Evolutionary conservation across 2,329 filamentous ascomycete species (phyloP).

Genomic region (Cladosporium sp.): DNA sequence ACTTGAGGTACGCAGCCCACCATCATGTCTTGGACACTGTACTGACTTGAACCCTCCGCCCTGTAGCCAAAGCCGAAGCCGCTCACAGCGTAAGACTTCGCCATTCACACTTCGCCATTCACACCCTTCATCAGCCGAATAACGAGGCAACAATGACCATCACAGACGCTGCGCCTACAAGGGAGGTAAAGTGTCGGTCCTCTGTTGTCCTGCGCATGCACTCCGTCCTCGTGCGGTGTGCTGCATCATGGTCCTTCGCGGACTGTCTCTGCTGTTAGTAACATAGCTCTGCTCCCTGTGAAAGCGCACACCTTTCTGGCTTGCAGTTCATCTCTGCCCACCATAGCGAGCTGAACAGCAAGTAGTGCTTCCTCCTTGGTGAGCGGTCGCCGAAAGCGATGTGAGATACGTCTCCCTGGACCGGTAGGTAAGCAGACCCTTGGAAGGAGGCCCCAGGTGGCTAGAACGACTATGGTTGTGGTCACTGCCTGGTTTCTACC

Average conservation of each 20-base stretch:
- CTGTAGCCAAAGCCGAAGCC: background rate
- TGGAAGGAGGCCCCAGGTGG: background rate
- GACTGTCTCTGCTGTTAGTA: conserved; percentile 1
- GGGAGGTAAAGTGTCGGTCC: background rate
- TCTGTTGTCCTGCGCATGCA: background rate
- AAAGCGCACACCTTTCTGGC: background rate
- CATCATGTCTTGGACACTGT: too few relatives aligned
- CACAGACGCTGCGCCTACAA: background rate
- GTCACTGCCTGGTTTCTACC: background rate
- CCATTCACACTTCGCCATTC: background rate
- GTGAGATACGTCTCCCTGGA: background rate
- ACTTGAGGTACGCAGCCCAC: background rate
- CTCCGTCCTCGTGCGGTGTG: conserved; percentile 1
- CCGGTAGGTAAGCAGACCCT: background rate
- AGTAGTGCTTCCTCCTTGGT: background rate
- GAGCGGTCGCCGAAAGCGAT: background rate
- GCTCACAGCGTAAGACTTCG: background rate
- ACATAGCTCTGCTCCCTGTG: background rate
- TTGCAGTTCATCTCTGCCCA: background rate
- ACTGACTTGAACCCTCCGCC: too few relatives aligned
- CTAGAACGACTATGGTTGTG: background rate
- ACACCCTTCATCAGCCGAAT: background rate
- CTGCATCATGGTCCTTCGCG: background rate
- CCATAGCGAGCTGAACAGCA: background rate
- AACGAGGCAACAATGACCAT: background rate